A percentile compares a stretch with the other conserved stretches of the same genome.
Evolutionary conservation across 192 early-diverging fungal genomes (phyloP).

Genomic region (Thoreauomyces humboldtii): DNA sequence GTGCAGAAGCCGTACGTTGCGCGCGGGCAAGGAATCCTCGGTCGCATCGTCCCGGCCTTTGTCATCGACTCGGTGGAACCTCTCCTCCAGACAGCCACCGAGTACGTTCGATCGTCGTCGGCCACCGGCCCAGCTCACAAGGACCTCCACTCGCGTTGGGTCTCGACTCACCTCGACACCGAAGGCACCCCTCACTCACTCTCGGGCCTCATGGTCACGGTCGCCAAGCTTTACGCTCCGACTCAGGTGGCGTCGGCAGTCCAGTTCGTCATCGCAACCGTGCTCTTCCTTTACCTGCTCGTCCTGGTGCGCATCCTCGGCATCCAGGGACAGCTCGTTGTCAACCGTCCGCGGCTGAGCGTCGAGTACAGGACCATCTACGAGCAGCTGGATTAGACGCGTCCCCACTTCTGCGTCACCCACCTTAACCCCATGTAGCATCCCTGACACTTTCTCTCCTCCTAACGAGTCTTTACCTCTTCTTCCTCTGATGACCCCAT

Average conservation of each 20-base stretch:
- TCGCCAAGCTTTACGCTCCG: constrained; percentile 46
- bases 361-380: constrained; percentile 31
- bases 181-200: constrained; percentile 21
- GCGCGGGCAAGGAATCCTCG: constrained; percentile 31
- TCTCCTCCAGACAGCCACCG: constrained; percentile 33
- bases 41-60: constrained; percentile 37
- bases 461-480: too few species aligned
- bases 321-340: constrained; percentile 41
- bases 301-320: constrained; percentile 38
- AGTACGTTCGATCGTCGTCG: constrained; percentile 5
- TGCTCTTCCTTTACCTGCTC: constrained; percentile 40
- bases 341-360: constrained; percentile 44
- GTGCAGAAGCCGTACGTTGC: constrained; percentile 36
- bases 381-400: constrained; percentile 36
- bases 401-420: too few species aligned
- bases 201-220: constrained; percentile 29
- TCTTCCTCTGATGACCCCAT: too few species aligned
- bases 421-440: too few species aligned
- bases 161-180: constrained; percentile 17
- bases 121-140: not conserved
- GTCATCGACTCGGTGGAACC: constrained; percentile 45
- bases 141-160: not conserved
- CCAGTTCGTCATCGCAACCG: constrained; percentile 41
- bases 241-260: constrained; percentile 31
- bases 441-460: too few species aligned